Conservation (phyloP, 805 yeast genomes). For the Dipodascus geniculatus region DNA sequence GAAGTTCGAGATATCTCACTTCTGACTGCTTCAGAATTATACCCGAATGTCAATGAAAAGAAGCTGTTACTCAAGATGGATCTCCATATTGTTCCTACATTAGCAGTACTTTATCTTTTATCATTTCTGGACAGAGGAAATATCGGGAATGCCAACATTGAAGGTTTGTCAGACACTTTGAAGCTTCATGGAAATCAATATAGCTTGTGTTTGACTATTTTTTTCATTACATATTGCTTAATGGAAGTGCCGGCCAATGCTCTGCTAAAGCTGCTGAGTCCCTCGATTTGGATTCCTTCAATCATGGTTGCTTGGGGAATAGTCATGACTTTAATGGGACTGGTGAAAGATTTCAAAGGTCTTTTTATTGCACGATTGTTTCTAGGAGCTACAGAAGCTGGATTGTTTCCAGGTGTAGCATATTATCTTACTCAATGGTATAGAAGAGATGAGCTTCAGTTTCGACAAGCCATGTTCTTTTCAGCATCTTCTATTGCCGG, state of each 20-base stretch:
- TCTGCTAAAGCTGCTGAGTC: slow-evolving; percentile 26
- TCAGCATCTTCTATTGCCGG: slow-evolving; percentile 28
- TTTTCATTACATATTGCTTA: slow-evolving; percentile 21
- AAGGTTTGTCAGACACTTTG: slow-evolving; percentile 32
- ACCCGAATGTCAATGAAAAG: slow-evolving; percentile 2
- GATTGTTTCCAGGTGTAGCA: slow-evolving; percentile 32
- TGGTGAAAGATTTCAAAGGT: slow-evolving; percentile 20
- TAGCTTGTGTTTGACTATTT: slow-evolving; percentile 35
- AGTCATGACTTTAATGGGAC: slow-evolving; percentile 25
- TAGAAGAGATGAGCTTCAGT: slow-evolving; percentile 28
- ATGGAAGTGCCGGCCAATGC: slow-evolving; percentile 32
- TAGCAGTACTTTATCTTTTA: slow-evolving; percentile 33
- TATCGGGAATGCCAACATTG: slow-evolving; percentile 37
- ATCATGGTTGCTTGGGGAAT: slow-evolving; percentile 30
- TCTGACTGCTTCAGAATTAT: slow-evolving; percentile 1
- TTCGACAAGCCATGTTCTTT: slow-evolving; percentile 29
- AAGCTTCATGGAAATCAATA: slow-evolving; percentile 31
- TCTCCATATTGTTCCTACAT: slow-evolving; percentile 32
- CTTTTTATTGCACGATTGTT: slow-evolving; percentile 28
- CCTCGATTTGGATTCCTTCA: slow-evolving; percentile 27
- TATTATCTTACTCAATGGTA: slow-evolving; percentile 32
- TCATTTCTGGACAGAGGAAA: slow-evolving; percentile 37
- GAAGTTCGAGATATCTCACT: neutral
- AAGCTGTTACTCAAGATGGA: slow-evolving; percentile 29
- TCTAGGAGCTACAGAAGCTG: slow-evolving; percentile 33